A percentile compares a stretch with the other conserved stretches of the same genome.
phyloP scores from a whole-genome alignment of 257 asterid genomes.

The Salvia splendens region DNA sequence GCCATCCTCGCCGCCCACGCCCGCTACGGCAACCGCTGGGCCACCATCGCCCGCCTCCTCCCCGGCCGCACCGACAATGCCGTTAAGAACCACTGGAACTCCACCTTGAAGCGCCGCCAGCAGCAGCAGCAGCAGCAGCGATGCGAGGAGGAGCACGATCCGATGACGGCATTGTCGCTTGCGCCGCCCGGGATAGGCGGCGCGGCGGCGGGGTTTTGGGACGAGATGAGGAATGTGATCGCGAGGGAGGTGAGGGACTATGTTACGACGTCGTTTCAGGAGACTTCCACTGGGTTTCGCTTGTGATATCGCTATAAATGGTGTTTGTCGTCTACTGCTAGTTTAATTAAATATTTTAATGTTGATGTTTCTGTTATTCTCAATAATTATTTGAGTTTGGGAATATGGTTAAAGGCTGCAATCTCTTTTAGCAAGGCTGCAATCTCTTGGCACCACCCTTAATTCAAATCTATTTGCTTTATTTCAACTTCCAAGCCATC shows the following conservation, averaged over 20 bases:
- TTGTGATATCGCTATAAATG: slow-evolving; percentile 26
- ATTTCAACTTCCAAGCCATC: neutral
- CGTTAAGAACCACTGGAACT: slow-evolving; percentile 82
- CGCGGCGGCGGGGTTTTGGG: slow-evolving; percentile 59
- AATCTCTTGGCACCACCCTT: neutral
- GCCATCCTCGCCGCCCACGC: slow-evolving; percentile 67
- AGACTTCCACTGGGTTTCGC: slow-evolving; percentile 53
- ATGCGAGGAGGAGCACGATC: slow-evolving; percentile 40
- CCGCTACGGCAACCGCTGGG: slow-evolving; percentile 76
- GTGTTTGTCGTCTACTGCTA: slow-evolving; percentile 20
- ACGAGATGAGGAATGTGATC: slow-evolving; percentile 68
- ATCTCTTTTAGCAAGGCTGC: neutral
- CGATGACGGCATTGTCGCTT: slow-evolving; percentile 67
- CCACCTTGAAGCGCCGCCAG: slow-evolving; percentile 58
- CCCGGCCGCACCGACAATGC: slow-evolving; percentile 94
- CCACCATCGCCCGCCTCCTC: slow-evolving; percentile 78
- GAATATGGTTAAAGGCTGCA: slow-evolving; percentile 11
- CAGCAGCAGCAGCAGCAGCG: slow-evolving; percentile 8
- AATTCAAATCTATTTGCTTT: neutral
- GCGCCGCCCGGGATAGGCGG: slow-evolving; percentile 74
- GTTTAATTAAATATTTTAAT: slow-evolving; percentile 21
- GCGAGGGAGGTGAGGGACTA: slow-evolving; percentile 75
- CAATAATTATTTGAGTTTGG: slow-evolving; percentile 23
- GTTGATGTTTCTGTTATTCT: neutral
- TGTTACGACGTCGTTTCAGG: slow-evolving; percentile 64